These are phyloP conservation scores for Abrus pulchellus DNA, from an alignment of 306 rosid genomes.

Conservation along the genomic window DNA sequence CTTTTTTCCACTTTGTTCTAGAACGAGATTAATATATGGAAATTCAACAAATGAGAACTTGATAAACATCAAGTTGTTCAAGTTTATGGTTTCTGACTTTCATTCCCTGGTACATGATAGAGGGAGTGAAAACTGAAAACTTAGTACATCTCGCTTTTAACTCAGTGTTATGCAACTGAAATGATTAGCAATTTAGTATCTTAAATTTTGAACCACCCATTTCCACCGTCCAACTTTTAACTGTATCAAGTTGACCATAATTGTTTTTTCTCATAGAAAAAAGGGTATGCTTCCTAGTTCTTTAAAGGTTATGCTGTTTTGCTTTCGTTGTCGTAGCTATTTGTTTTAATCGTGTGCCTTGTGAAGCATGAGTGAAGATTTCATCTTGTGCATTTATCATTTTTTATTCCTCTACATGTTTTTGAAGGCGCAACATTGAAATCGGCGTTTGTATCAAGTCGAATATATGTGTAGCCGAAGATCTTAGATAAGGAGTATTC, in stretches of 20 bases:
- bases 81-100: slow-evolving; percentile 22
- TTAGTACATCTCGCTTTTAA: not conserved
- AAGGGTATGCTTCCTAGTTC: slow-evolving; percentile 15
- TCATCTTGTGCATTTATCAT: not conserved
- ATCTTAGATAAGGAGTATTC: not conserved
- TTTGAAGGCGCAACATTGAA: slow-evolving; percentile 13
- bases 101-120: slow-evolving; percentile 1
- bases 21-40: slow-evolving; percentile 24
- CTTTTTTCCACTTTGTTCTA: slow-evolving; percentile 37
- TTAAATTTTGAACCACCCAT: slow-evolving; percentile 8
- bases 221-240: slow-evolving; percentile 23
- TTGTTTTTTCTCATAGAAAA: slow-evolving; percentile 2
- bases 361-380: not conserved
- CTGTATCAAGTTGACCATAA: slow-evolving; percentile 1
- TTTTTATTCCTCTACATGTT: not conserved
- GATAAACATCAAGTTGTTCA: slow-evolving; percentile 15
- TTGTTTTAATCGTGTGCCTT: not conserved
- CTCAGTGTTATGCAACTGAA: slow-evolving; percentile 26
- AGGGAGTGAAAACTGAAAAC: slow-evolving; percentile 25
- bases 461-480: not conserved
- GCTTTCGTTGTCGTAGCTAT: not conserved
- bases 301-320: not conserved
- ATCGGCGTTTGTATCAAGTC: not conserved
- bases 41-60: slow-evolving; percentile 23
- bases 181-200: slow-evolving; percentile 23